phyloP scores from a whole-genome alignment of 2,329 filamentous ascomycete species.

The Neofusicoccum sp. region DNA sequence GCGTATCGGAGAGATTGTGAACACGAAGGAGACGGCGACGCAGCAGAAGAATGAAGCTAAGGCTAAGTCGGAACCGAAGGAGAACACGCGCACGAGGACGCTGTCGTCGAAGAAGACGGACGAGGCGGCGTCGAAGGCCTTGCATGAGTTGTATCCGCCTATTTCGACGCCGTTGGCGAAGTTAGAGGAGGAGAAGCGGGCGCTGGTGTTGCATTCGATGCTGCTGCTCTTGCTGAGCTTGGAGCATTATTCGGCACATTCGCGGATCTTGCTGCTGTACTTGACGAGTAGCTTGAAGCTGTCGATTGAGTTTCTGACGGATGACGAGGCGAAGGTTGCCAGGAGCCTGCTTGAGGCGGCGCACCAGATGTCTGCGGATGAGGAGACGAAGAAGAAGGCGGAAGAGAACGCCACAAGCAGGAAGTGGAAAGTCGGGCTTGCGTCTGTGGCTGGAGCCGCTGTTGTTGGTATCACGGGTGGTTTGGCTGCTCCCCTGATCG shows the following conservation, averaged over 20 bases:
- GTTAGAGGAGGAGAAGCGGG: slow-evolving; percentile 60
- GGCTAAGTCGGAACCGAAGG: slow-evolving; percentile 17
- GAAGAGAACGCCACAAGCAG: slow-evolving; percentile 65
- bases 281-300: slow-evolving; percentile 69
- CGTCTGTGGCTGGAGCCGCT: slow-evolving; percentile 82
- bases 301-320: slow-evolving; percentile 61
- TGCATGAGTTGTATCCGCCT: slow-evolving; percentile 33
- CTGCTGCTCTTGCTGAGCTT: slow-evolving; percentile 72
- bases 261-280: slow-evolving; percentile 68
- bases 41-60: slow-evolving; percentile 31
- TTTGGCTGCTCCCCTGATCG: slow-evolving; percentile 72
- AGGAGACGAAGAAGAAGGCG: slow-evolving; percentile 69
- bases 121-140: slow-evolving; percentile 28
- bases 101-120: slow-evolving; percentile 27
- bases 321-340: slow-evolving; percentile 74
- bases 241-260: slow-evolving; percentile 75
- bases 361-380: slow-evolving; percentile 65
- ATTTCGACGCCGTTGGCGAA: slow-evolving; percentile 51
- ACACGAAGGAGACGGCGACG: slow-evolving; percentile 33
- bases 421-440: slow-evolving; percentile 83
- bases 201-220: slow-evolving; percentile 68
- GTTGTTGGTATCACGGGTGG: slow-evolving; percentile 78
- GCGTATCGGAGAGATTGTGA: slow-evolving; percentile 66
- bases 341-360: slow-evolving; percentile 72
- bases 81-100: slow-evolving; percentile 18